Evolutionary conservation across 768 basidiomycete species (phyloP).

Genomic region (Chalciporus sphaerocephalus): DNA sequence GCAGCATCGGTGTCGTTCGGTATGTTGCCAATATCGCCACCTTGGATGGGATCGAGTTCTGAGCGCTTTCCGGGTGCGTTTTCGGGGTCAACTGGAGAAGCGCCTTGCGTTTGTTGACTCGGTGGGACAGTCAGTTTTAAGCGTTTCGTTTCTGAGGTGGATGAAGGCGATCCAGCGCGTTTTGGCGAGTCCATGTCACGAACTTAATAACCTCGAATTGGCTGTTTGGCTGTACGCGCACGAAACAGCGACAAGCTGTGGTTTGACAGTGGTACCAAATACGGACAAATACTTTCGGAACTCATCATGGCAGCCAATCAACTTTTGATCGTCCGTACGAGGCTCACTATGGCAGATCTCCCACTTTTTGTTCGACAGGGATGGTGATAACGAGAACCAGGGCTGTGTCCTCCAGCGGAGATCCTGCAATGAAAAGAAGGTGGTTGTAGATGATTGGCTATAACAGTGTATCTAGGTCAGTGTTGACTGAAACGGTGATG

Average conservation of each 20-base stretch:
- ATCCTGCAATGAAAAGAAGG: too few relatives aligned
- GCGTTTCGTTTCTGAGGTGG: conserved; percentile 53
- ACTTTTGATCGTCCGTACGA: too few relatives aligned
- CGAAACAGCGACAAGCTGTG: conserved; percentile 6
- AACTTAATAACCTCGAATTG: conserved; percentile 25
- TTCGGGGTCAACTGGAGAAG: conserved; percentile 71
- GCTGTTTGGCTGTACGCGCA: conserved; percentile 9
- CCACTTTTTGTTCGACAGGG: too few relatives aligned
- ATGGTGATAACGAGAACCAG: too few relatives aligned
- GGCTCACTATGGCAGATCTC: too few relatives aligned
- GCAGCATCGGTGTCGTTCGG: conserved; percentile 34
- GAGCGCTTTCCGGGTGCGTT: conserved; percentile 79
- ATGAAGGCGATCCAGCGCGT: conserved; percentile 56
- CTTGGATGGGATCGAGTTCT: conserved; percentile 80
- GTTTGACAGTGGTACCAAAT: conserved; percentile 9
- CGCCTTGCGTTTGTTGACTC: conserved; percentile 55
- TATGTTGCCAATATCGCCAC: conserved; percentile 76
- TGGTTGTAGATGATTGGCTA: too few relatives aligned
- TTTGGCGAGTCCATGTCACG: conserved; percentile 59
- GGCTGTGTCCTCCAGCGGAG: too few relatives aligned
- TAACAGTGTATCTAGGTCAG: too few relatives aligned
- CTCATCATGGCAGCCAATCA: too few relatives aligned
- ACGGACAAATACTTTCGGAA: too few relatives aligned
- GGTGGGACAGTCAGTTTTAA: conserved; percentile 49
- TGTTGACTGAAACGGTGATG: too few relatives aligned